These are phyloP conservation scores for Colletotrichum tamarilloi DNA, from an alignment of 2,329 filamentous ascomycete genomes.

Conservation along the genomic window DNA sequence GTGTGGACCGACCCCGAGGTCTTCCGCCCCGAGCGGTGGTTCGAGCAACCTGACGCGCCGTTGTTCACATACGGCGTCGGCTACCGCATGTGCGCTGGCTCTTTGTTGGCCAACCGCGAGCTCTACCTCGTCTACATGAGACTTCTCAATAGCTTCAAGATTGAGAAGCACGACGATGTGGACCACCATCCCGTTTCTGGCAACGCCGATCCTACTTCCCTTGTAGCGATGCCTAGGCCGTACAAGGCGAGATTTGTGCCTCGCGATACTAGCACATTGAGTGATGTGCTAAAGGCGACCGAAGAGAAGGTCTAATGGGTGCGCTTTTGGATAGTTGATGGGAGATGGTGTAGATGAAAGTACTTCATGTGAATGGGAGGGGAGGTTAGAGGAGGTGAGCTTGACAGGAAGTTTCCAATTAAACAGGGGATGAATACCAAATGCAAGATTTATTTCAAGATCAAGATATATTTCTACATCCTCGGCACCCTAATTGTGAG, in stretches of 20 bases:
- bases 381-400: no score
- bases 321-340: fast-evolving
- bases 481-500: background rate
- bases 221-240: conserved; percentile 69
- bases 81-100: conserved; percentile 76
- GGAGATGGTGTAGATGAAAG: no score
- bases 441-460: background rate
- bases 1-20: conserved; percentile 69
- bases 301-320: background rate
- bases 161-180: conserved; percentile 63
- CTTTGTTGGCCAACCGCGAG: conserved; percentile 71
- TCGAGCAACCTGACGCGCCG: conserved; percentile 71
- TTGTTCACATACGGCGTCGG: conserved; percentile 75
- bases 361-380: background rate
- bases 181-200: conserved; percentile 70
- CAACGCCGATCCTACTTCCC: conserved; percentile 69
- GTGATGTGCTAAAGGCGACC: background rate
- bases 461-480: no score
- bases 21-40: conserved; percentile 63
- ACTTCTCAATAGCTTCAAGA: conserved; percentile 69
- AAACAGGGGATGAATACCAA: background rate
- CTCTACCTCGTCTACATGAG: conserved; percentile 73
- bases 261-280: conserved; percentile 39
- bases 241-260: conserved; percentile 71
- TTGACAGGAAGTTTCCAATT: background rate